These are phyloP conservation scores for Craspedostauros australis DNA, from an alignment of 108 stramenopile genomes.

Conservation along the genomic window DNA sequence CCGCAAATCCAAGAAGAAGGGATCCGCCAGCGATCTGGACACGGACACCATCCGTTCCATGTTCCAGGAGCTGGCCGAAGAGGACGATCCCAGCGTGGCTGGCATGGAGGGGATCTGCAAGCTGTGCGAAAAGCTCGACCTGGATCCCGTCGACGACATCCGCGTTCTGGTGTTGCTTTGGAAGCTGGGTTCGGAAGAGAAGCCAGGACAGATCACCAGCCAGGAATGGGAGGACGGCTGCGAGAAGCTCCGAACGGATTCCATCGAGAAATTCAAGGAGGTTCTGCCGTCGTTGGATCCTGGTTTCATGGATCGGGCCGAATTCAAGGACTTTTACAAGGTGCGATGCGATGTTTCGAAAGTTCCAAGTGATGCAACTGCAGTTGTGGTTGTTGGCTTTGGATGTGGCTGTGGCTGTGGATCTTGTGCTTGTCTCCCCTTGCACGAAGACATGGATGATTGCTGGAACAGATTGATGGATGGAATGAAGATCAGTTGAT, in stretches of 20 bases:
- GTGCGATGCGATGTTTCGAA: too few relatives aligned
- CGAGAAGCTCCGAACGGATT: conserved; percentile 44
- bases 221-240: conserved; percentile 75
- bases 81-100: conserved; percentile 53
- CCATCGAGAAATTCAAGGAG: conserved; percentile 49
- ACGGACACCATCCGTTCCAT: conserved; percentile 18
- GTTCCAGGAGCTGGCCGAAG: conserved; percentile 60
- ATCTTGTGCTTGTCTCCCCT: too few relatives aligned
- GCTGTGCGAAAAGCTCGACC: conserved; percentile 71
- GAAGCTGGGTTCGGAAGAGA: conserved; percentile 75
- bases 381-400: too few relatives aligned
- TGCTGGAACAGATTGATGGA: too few relatives aligned
- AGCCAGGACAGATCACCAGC: conserved; percentile 73
- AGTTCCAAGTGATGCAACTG: too few relatives aligned
- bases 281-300: conserved; percentile 71
- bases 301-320: conserved; percentile 78
- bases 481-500: too few relatives aligned
- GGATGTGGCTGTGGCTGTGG: too few relatives aligned
- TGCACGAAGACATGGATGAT: too few relatives aligned
- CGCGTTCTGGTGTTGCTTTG: conserved; percentile 81
- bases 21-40: conserved; percentile 12
- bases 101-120: conserved; percentile 70
- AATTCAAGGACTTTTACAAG: conserved; percentile 90
- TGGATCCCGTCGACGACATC: conserved; percentile 79
- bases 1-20: conserved; percentile 1